Conservation (phyloP, 2,329 filamentous ascomycete genomes). For the Colletotrichum graminicola region DNA sequence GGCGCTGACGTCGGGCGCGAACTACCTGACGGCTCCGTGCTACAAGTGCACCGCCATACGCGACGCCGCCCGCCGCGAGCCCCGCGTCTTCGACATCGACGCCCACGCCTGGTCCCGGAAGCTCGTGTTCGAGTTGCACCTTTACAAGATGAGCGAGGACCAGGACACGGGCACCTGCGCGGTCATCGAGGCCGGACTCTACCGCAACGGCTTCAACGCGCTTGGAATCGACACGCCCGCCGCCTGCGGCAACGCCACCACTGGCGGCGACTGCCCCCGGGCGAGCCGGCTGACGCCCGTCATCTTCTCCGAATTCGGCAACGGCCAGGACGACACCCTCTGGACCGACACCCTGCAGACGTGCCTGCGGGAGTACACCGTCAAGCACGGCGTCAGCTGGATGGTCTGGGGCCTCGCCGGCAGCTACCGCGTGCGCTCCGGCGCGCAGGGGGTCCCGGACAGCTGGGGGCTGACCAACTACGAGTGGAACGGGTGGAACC, state of each 20-base stretch:
- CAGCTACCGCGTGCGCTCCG: constrained; percentile 62
- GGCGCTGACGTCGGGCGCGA: constrained; percentile 42
- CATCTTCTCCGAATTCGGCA: constrained; percentile 62
- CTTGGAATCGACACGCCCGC: constrained; percentile 44
- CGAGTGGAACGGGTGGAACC: constrained; percentile 62
- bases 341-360: constrained; percentile 52
- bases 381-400: constrained; percentile 60
- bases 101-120: constrained; percentile 61
- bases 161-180: constrained; percentile 60
- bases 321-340: constrained; percentile 58
- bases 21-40: constrained; percentile 38
- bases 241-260: background rate
- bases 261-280: constrained; percentile 53
- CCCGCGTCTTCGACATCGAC: constrained; percentile 60
- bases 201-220: constrained; percentile 63
- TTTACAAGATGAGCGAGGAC: constrained; percentile 52
- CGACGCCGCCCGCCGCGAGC: constrained; percentile 48
- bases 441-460: constrained; percentile 59
- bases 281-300: constrained; percentile 58
- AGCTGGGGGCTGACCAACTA: constrained; percentile 62
- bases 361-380: constrained; percentile 60
- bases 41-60: constrained; percentile 41
- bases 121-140: constrained; percentile 60
- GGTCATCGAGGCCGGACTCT: constrained; percentile 61
- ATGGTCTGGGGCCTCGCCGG: constrained; percentile 64